Conservation (phyloP, 2,329 filamentous ascomycete genomes). For the Claviceps capensis region DNA sequence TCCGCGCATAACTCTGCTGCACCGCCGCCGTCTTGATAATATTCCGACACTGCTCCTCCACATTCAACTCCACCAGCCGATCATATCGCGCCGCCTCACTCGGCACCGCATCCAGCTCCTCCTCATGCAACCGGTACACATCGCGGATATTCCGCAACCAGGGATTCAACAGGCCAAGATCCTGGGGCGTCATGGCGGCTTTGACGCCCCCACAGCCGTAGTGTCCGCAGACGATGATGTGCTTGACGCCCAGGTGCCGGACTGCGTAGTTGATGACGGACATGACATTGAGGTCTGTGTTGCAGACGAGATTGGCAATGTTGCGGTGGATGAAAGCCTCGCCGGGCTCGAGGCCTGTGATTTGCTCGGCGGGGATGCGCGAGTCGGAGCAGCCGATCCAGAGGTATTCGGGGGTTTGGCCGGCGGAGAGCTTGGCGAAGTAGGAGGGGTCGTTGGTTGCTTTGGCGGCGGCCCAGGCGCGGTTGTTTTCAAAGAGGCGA, state of each 20-base stretch:
- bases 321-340: constrained; percentile 93
- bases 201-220: constrained; percentile 68
- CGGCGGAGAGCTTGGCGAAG: constrained; percentile 49
- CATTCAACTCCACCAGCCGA: constrained; percentile 73
- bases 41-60: constrained; percentile 62
- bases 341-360: constrained; percentile 71
- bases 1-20: constrained; percentile 53
- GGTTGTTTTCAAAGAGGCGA: constrained; percentile 56
- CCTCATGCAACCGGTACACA: constrained; percentile 58
- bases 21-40: constrained; percentile 69
- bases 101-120: constrained; percentile 50
- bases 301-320: constrained; percentile 77
- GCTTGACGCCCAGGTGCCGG: constrained; percentile 64
- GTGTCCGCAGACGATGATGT: constrained; percentile 68
- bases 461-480: constrained; percentile 49
- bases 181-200: constrained; percentile 58
- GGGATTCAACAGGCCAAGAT: constrained; percentile 57
- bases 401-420: constrained; percentile 57
- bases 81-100: constrained; percentile 48
- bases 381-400: constrained; percentile 91
- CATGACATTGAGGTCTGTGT: constrained; percentile 66
- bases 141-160: constrained; percentile 65
- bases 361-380: constrained; percentile 79
- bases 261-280: constrained; percentile 83
- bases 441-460: constrained; percentile 44